phyloP scores from a whole-genome alignment of 164 flowering plant genomes.

The Vitis labrusca region DNA sequence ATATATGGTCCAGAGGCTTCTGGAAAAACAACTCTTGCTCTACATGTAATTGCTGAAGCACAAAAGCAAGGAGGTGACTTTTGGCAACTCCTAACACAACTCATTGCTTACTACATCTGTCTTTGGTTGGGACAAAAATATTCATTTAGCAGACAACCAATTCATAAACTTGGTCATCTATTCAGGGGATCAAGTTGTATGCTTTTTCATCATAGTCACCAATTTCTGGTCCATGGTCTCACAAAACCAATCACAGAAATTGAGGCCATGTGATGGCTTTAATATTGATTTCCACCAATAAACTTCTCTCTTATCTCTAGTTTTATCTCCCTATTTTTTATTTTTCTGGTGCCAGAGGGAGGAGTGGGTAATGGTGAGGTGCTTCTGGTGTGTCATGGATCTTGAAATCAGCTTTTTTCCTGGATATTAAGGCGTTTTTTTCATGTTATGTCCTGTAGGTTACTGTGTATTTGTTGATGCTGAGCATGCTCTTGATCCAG shows the following conservation, averaged over 20 bases:
- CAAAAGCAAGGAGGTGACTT: constrained; percentile 87
- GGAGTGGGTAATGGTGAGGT: too few species aligned
- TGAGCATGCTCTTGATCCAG: constrained; percentile 94
- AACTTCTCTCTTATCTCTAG: neutral
- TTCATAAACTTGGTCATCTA: too few species aligned
- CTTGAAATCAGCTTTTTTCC: neutral
- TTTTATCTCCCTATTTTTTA: neutral
- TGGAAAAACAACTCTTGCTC: constrained; percentile 95
- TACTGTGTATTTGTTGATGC: constrained; percentile 93
- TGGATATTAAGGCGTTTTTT: neutral
- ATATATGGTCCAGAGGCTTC: constrained; percentile 99
- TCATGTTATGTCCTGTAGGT: constrained; percentile 37
- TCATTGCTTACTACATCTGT: neutral
- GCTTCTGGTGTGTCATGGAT: too few species aligned
- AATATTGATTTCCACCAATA: neutral
- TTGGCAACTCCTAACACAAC: neutral
- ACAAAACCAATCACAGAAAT: neutral
- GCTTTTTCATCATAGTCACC: neutral
- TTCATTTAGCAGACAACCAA: too few species aligned
- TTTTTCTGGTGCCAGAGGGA: neutral
- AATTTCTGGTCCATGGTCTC: neutral
- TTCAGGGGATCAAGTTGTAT: neutral
- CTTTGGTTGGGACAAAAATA: too few species aligned
- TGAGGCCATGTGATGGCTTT: neutral
- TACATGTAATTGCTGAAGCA: constrained; percentile 93